Conservation (phyloP, 768 basidiomycete genomes). For the Panellus pusillus region DNA sequence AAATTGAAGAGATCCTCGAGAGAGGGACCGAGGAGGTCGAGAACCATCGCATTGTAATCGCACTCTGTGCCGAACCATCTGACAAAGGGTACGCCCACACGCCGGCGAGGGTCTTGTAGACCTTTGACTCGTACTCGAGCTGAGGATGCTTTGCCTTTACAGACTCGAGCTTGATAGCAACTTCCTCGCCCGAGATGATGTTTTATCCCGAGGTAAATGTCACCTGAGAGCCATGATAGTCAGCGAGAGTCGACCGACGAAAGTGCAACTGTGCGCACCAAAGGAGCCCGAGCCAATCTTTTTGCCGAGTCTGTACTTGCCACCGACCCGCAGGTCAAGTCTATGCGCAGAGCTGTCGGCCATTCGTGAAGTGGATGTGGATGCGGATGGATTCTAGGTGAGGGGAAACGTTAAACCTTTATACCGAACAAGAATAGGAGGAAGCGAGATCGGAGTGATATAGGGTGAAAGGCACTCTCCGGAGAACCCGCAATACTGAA, state of each 20-base stretch:
- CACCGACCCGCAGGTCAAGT: conserved; percentile 86
- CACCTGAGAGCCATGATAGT: conserved; percentile 53
- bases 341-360: conserved; percentile 70
- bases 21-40: conserved; percentile 92
- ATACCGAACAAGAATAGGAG: background rate
- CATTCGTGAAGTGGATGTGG: conserved; percentile 44
- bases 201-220: conserved; percentile 99
- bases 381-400: conserved; percentile 9
- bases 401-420: conserved; percentile 4
- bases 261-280: conserved; percentile 52
- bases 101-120: conserved; percentile 97
- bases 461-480: conserved; percentile 1
- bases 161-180: conserved; percentile 99
- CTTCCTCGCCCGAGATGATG: conserved; percentile 99
- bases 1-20: conserved; percentile 93
- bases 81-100: conserved; percentile 98
- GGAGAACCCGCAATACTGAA: background rate
- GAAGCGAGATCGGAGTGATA: conserved; percentile 6
- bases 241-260: conserved; percentile 1
- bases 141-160: conserved; percentile 99
- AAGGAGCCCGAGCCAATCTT: conserved; percentile 99
- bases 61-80: conserved; percentile 95
- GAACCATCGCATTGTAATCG: conserved; percentile 99
- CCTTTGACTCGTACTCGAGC: conserved; percentile 96
- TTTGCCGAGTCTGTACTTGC: conserved; percentile 97